phyloP scores from a whole-genome alignment of 176 grass and related monocot species.

The Rhynchospora tenuis region DNA sequence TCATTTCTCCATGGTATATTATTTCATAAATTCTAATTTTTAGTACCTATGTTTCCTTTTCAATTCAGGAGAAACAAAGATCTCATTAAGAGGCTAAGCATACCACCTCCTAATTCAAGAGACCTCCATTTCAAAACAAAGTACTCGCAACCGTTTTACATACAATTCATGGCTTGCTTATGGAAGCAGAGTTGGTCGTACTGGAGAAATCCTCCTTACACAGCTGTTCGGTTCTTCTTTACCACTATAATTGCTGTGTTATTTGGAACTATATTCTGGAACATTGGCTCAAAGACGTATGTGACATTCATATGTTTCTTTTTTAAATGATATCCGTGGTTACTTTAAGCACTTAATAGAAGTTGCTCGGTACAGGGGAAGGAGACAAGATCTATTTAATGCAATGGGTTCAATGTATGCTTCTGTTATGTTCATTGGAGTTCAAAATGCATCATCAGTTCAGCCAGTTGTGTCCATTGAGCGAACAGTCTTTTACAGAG shows the following conservation, averaged over 20 bases:
- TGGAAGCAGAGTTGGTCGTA: conserved; percentile 80
- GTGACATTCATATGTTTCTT: conserved; percentile 11
- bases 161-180: conserved; percentile 67
- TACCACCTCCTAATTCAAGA: conserved; percentile 38
- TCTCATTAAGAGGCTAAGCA: conserved; percentile 60
- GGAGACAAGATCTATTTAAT: conserved; percentile 63
- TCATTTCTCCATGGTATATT: neutral
- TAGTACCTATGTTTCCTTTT: neutral
- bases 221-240: conserved; percentile 60
- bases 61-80: conserved; percentile 76
- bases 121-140: conserved; percentile 60
- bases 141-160: conserved; percentile 54
- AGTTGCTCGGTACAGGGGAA: conserved; percentile 27
- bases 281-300: conserved; percentile 60
- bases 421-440: conserved; percentile 68
- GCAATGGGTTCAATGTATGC: conserved; percentile 87
- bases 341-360: conserved; percentile 20
- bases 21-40: neutral
- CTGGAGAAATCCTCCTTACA: conserved; percentile 83
- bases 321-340: neutral
- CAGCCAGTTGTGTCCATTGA: conserved; percentile 80
- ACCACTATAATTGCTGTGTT: conserved; percentile 47
- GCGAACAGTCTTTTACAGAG: conserved; percentile 83
- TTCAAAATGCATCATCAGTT: conserved; percentile 64
- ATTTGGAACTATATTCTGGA: conserved; percentile 84